Percentiles rank a stretch among this genome's conserved stretches.
Conservation (phyloP, 2,329 filamentous ascomycete genomes). For the Aspergillus sp. region DNA sequence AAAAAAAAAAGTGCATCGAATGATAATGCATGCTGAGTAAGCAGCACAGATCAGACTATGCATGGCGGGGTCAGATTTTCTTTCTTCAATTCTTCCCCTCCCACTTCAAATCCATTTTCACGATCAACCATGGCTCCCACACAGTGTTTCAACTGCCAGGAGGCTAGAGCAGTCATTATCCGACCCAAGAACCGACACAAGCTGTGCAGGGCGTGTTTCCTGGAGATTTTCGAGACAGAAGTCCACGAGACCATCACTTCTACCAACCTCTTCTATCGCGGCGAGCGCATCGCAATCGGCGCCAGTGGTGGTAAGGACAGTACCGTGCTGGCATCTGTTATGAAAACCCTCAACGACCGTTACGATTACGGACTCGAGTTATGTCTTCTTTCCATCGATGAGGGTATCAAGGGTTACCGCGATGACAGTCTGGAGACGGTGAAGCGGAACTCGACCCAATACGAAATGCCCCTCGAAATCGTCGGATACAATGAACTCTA, state of each 20-base stretch:
- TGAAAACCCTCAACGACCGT: slow-evolving; percentile 90
- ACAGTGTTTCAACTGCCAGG: slow-evolving; percentile 70
- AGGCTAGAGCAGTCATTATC: slow-evolving; percentile 78
- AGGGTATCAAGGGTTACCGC: slow-evolving; percentile 94
- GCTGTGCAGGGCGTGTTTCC: slow-evolving; percentile 85
- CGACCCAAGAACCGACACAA: slow-evolving; percentile 93
- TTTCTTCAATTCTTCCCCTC: slow-evolving; percentile 3
- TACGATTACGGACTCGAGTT: slow-evolving; percentile 82
- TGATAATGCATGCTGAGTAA: slow-evolving; percentile 7
- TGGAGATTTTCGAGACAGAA: slow-evolving; percentile 83
- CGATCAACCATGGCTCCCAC: slow-evolving; percentile 66
- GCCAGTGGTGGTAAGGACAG: slow-evolving; percentile 97
- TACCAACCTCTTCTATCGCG: slow-evolving; percentile 73
- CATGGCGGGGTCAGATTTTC: slow-evolving; percentile 4
- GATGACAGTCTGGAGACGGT: slow-evolving; percentile 96
- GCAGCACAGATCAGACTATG: slow-evolving; percentile 8
- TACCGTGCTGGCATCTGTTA: slow-evolving; percentile 87
- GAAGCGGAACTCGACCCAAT: slow-evolving; percentile 86
- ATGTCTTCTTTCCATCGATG: slow-evolving; percentile 85
- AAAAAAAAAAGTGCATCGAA: neutral
- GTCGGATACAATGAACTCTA: slow-evolving; percentile 92
- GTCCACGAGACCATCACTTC: slow-evolving; percentile 86
- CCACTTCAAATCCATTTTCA: neutral
- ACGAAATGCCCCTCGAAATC: slow-evolving; percentile 86
- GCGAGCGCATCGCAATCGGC: slow-evolving; percentile 87